Conservation (phyloP, 1,139 yeast genomes). For the Geotrichum fermentans region DNA sequence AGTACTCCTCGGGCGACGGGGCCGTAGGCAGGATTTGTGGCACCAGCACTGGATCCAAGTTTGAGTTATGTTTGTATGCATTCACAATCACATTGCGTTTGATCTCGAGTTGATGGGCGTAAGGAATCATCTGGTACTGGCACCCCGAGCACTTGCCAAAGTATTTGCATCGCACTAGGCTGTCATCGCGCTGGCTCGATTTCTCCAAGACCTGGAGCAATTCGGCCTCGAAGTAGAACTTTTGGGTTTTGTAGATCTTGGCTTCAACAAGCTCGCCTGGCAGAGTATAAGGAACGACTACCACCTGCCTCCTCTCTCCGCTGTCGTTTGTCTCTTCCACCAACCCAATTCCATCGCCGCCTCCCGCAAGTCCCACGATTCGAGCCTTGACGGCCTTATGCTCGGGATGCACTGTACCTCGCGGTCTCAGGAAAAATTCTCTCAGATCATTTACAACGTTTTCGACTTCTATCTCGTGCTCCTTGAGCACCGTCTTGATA, state of each 20-base stretch:
- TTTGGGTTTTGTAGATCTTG: conserved; percentile 73
- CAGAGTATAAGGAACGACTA: conserved; percentile 75
- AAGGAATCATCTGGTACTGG: conserved; percentile 78
- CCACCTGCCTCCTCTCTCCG: conserved; percentile 32
- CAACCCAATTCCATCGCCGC: conserved; percentile 51
- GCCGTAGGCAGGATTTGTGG: conserved; percentile 66
- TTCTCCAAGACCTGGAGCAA: conserved; percentile 49
- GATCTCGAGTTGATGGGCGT: conserved; percentile 63
- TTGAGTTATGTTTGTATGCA: conserved; percentile 77
- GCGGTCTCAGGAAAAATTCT: conserved; percentile 56
- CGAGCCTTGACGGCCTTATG: conserved; percentile 56
- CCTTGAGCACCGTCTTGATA: conserved; percentile 54
- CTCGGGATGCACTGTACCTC: conserved; percentile 51
- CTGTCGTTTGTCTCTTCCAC: conserved; percentile 18
- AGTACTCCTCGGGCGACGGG: conserved; percentile 70
- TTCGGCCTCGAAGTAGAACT: conserved; percentile 71
- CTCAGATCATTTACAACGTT: conserved; percentile 60
- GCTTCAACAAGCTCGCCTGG: conserved; percentile 78
- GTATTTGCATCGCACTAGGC: conserved; percentile 59
- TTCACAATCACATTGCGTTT: conserved; percentile 71
- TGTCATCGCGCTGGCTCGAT: conserved; percentile 52
- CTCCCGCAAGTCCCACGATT: conserved; percentile 58
- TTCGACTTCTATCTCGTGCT: conserved; percentile 42
- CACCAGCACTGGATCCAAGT: conserved; percentile 41
- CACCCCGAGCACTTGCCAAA: conserved; percentile 88